Base-by-base conservation (phyloP, 148 eudicot genomes). In the Gaultheria prostrata region DNA sequence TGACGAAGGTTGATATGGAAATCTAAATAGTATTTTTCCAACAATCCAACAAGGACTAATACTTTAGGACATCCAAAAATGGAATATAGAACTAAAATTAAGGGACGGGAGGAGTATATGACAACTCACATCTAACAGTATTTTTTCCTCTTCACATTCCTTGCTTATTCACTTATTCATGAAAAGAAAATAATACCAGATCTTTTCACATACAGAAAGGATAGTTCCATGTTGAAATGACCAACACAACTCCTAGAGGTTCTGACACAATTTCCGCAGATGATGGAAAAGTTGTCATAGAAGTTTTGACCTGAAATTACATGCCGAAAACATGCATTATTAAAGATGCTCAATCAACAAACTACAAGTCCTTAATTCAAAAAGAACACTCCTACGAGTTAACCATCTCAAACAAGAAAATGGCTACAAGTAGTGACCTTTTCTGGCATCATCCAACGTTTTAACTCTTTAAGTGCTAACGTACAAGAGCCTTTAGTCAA, bases 211-310 rank as follows among this genome's bases (percentile, higher is more conserved):
- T 93, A 96, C 99, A 74, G 71, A 96, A 91, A 70, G 99, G 99
- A 84, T 90, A 94, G 85, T 96, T 96, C 98, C 98, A 96, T 71
- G 97, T 77, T 63, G 94, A 92, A 78, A 93, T 93, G 85, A 93
- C 90, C 82, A 93, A 88, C 73, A 93, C 94, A 78, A 91, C 80
- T 79, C 97, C 97, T 6, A 92, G 79, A 65, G 97, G 94, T 85
- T 93, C 97, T 24, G 94, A 82, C 33, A 93, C 93, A 46, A 93
- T 84, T 83, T 91, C 88, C 53, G 94, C 93, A 83, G 93, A 89
- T 49, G 94, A 92, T 28, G 97, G 94, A 69, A 73, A 89, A 74
- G 92, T 91, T 67, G 88, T 49, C 33, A 92, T 17, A 17, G 92
- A 45, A 24, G 92, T 89, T 86, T 89, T 86, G 53, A 92, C 92